Conservation (phyloP, 352 stramenopile species). For the Pythium coloratum region DNA sequence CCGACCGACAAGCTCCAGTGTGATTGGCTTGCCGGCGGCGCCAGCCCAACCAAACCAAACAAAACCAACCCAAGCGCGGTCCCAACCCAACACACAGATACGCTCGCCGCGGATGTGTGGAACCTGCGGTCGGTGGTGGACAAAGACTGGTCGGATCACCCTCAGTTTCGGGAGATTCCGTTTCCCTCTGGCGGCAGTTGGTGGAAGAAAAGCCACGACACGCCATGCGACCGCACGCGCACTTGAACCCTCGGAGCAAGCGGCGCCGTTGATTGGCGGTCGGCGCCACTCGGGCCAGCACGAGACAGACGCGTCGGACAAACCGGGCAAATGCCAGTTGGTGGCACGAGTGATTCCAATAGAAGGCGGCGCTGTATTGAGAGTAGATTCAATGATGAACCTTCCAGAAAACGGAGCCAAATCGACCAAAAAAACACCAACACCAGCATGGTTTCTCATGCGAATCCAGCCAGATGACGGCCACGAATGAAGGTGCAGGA, state of each 20-base stretch:
- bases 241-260: constrained; percentile 6
- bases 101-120: not conserved
- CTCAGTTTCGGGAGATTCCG: constrained; percentile 15
- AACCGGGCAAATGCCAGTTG: not conserved
- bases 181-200: constrained; percentile 10
- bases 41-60: constrained; percentile 9
- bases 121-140: constrained; percentile 10
- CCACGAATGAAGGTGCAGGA: not conserved
- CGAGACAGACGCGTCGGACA: constrained; percentile 25
- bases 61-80: not conserved
- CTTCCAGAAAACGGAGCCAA: constrained; percentile 2
- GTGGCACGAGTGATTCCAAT: not conserved
- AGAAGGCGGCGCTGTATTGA: not conserved
- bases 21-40: constrained; percentile 10
- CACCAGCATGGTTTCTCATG: not conserved
- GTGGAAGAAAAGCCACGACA: constrained; percentile 2
- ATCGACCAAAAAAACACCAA: not conserved
- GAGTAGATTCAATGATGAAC: constrained; percentile 12
- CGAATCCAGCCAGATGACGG: not conserved
- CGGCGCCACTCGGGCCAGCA: constrained; percentile 8
- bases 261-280: constrained; percentile 18
- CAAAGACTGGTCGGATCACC: constrained; percentile 25
- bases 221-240: constrained; percentile 4
- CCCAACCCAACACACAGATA: constrained; percentile 2
- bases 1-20: constrained; percentile 2